Evolutionary conservation across 2,329 filamentous ascomycete species (phyloP).

Genomic region (Daldinia sp.): DNA sequence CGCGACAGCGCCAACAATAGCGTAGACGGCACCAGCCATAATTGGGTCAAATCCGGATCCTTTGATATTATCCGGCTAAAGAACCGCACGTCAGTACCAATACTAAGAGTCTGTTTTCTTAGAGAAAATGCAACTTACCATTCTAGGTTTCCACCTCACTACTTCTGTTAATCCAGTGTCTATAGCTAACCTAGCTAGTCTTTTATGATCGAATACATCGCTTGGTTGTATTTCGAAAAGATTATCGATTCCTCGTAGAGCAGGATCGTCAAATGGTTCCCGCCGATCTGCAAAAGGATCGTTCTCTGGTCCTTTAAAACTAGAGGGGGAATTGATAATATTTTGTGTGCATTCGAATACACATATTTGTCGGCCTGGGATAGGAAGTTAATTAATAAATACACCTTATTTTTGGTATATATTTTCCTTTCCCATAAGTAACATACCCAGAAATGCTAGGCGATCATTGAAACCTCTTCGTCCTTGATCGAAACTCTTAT

Average conservation of each 20-base stretch:
- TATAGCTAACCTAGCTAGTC: constrained; percentile 75
- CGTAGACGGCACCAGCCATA: constrained; percentile 81
- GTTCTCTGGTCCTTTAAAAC: constrained; percentile 44
- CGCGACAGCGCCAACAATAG: constrained; percentile 89
- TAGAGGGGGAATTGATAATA: constrained; percentile 66
- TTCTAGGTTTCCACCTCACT: constrained; percentile 87
- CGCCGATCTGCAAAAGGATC: constrained; percentile 66
- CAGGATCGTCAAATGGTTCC: constrained; percentile 75
- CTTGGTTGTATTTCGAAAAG: constrained; percentile 71
- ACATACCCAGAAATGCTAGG: constrained; percentile 85
- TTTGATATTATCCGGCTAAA: constrained; percentile 72
- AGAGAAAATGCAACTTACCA: constrained; percentile 65
- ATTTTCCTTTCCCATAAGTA: not conserved
- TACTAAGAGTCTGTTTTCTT: not conserved
- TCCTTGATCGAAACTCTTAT: constrained; percentile 98
- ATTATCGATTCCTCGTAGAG: constrained; percentile 79
- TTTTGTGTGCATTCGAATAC: constrained; percentile 63
- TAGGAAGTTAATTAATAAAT: constrained; percentile 4
- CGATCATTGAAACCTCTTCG: constrained; percentile 94
- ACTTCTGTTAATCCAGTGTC: constrained; percentile 79
- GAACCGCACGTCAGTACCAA: constrained; percentile 38
- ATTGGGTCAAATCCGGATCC: constrained; percentile 81
- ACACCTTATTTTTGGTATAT: not conserved
- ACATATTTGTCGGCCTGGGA: constrained; percentile 50
- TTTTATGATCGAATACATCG: constrained; percentile 71